phyloP scores from a whole-genome alignment of 2,329 filamentous ascomycete species.

The Xylariaceae sp. region DNA sequence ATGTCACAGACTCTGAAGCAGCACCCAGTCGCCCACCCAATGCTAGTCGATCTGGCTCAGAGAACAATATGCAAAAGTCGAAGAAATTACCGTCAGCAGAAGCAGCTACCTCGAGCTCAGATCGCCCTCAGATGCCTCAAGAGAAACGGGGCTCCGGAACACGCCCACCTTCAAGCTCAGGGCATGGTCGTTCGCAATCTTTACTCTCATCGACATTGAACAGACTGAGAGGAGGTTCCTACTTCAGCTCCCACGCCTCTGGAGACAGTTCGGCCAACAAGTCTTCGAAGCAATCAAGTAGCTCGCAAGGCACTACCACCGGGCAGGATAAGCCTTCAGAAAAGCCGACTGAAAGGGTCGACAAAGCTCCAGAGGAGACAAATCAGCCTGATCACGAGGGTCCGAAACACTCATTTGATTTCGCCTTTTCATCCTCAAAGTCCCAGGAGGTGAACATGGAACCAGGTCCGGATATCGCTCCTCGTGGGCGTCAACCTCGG shows the following conservation, averaged over 20 bases:
- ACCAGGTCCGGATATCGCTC: constrained; percentile 20
- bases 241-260: constrained; percentile 27
- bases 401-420: constrained; percentile 20
- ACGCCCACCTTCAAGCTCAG: constrained; percentile 24
- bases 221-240: constrained; percentile 32
- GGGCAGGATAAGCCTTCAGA: neutral
- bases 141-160: constrained; percentile 23
- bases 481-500: constrained; percentile 20
- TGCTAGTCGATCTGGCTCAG: constrained; percentile 10
- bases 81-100: constrained; percentile 28
- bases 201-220: constrained; percentile 30
- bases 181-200: constrained; percentile 31
- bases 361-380: constrained; percentile 9
- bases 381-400: constrained; percentile 8
- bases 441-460: constrained; percentile 19
- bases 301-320: constrained; percentile 16
- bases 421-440: constrained; percentile 21
- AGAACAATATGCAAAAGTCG: constrained; percentile 20
- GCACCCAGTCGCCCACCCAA: constrained; percentile 20
- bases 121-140: constrained; percentile 26
- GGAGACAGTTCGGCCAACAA: constrained; percentile 16
- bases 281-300: constrained; percentile 17
- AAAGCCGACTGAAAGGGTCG: neutral
- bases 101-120: constrained; percentile 28
- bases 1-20: constrained; percentile 13